Conservation (phyloP, 306 rosid species). For the Vicia sativa region DNA sequence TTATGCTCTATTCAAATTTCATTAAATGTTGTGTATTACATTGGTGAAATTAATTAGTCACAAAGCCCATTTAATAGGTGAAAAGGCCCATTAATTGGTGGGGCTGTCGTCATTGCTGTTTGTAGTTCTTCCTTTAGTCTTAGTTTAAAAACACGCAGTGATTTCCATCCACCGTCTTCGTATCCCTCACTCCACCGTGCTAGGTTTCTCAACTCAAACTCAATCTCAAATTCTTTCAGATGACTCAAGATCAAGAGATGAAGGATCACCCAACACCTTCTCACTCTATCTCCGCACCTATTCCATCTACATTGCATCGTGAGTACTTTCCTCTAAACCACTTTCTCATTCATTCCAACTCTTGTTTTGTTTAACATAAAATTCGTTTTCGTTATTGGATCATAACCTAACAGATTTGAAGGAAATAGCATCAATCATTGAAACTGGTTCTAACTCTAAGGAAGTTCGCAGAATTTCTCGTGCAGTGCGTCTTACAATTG, state of each 20-base stretch:
- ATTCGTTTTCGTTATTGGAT: background rate
- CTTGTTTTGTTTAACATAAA: background rate
- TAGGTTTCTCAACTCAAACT: background rate
- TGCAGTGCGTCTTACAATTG: slow-evolving; percentile 83
- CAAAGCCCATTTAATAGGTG: no score
- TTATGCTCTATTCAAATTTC: no score
- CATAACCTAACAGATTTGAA: slow-evolving; percentile 64
- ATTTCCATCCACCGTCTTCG: background rate
- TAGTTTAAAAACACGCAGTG: no score
- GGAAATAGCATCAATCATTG: slow-evolving; percentile 85
- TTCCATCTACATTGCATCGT: slow-evolving; percentile 56
- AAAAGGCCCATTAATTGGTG: no score
- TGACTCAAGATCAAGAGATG: slow-evolving; percentile 63
- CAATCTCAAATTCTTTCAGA: slow-evolving; percentile 1
- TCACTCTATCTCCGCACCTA: slow-evolving; percentile 40
- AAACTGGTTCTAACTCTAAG: slow-evolving; percentile 76
- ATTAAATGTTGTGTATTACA: no score
- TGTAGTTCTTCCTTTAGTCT: no score
- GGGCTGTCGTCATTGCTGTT: no score
- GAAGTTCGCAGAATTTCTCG: slow-evolving; percentile 92
- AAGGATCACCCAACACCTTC: slow-evolving; percentile 49
- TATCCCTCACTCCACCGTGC: background rate
- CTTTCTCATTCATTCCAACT: background rate
- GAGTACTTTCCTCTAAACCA: slow-evolving; percentile 9
- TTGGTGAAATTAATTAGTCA: no score